Evolutionary conservation across 495 filamentous ascomycete genomes (phyloP).

Genomic region (Xylaria grammica): DNA sequence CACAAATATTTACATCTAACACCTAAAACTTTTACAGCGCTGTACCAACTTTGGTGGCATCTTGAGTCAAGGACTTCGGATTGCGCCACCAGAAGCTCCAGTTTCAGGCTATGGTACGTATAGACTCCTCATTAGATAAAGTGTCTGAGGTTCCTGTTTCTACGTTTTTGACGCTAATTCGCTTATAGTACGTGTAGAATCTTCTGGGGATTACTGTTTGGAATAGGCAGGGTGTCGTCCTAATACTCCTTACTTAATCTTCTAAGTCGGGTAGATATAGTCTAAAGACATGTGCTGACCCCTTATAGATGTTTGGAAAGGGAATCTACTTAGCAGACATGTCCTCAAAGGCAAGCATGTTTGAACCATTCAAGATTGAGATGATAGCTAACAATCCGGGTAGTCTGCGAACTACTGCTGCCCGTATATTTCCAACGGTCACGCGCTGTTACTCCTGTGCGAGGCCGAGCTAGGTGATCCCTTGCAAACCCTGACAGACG

Average conservation of each 20-base stretch:
- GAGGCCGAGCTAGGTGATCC: constrained; percentile 79
- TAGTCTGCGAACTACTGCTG: constrained; percentile 77
- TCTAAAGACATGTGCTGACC: constrained; percentile 8
- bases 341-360: constrained; percentile 52
- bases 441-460: constrained; percentile 70
- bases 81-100: constrained; percentile 84
- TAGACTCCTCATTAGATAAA: constrained; percentile 30
- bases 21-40: constrained; percentile 36
- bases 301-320: constrained; percentile 69
- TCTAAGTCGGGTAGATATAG: neutral
- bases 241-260: neutral
- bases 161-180: constrained; percentile 23
- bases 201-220: neutral
- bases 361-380: neutral
- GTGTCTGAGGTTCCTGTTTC: too few species aligned
- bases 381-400: constrained; percentile 43
- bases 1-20: neutral
- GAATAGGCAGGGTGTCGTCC: neutral
- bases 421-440: constrained; percentile 47
- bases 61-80: constrained; percentile 81
- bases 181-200: constrained; percentile 10
- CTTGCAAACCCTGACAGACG: constrained; percentile 59
- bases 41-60: constrained; percentile 84
- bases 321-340: constrained; percentile 92
- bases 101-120: constrained; percentile 67